Percentiles rank a stretch among this genome's conserved stretches.
Evolutionary conservation across 108 stramenopile species (phyloP).

Genomic region (Fistulifera pelliculosa): DNA sequence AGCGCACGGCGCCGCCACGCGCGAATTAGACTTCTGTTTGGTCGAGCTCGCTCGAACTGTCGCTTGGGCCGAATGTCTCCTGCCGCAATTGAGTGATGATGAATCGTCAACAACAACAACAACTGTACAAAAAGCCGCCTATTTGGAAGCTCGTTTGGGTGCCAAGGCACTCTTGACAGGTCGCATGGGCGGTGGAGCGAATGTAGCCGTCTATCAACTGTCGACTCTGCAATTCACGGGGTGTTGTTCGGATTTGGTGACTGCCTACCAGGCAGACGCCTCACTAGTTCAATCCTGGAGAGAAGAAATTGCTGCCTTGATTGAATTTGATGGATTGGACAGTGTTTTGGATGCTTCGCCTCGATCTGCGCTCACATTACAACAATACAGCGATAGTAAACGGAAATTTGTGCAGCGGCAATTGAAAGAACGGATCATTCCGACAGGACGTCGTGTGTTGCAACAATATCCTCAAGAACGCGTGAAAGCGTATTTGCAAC

Average conservation of each 20-base stretch:
- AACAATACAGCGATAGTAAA: slow-evolving; percentile 49
- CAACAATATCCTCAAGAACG: slow-evolving; percentile 23
- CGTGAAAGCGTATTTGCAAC: slow-evolving; percentile 19
- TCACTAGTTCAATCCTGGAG: slow-evolving; percentile 23
- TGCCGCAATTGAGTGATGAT: too few species aligned
- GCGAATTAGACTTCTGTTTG: too few species aligned
- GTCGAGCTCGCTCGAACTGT: too few species aligned
- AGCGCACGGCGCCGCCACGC: too few species aligned
- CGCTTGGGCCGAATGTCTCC: too few species aligned
- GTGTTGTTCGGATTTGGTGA: slow-evolving; percentile 45
- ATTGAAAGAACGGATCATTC: slow-evolving; percentile 51
- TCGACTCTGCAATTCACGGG: slow-evolving; percentile 42
- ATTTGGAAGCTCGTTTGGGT: slow-evolving; percentile 67
- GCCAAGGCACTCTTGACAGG: slow-evolving; percentile 66
- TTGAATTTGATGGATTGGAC: slow-evolving; percentile 84
- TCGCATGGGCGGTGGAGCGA: slow-evolving; percentile 58
- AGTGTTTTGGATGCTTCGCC: slow-evolving; percentile 69
- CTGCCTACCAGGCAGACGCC: slow-evolving; percentile 7
- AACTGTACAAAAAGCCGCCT: slow-evolving; percentile 13
- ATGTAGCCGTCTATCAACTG: slow-evolving; percentile 33
- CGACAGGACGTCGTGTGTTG: slow-evolving; percentile 27
- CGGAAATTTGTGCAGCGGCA: slow-evolving; percentile 50
- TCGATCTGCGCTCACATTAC: slow-evolving; percentile 57
- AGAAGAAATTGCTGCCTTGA: slow-evolving; percentile 56
- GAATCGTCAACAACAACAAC: too few species aligned